Evolutionary conservation across 2,329 filamentous ascomycete genomes (phyloP), one percentile per base, ranked within the genome.

Genomic region (Epichloe scottii): DNA sequence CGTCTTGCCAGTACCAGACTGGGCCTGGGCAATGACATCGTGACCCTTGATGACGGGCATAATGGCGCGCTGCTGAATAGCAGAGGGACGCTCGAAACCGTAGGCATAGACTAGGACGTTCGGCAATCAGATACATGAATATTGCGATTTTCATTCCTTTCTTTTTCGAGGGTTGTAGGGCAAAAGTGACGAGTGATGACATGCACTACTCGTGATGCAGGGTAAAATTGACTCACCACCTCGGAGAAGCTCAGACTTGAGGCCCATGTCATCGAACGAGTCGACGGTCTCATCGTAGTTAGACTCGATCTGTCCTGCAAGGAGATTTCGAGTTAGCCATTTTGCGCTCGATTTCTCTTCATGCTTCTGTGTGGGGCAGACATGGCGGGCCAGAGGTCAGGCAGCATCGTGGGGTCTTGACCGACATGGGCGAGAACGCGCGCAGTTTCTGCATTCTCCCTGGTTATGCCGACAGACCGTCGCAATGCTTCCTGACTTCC

Each of bases 231-330:
- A 71, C 68, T 68, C 63, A 77, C 74, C 93, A 77, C 93, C 93
- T 76, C 93, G 89, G 70, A 98, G 89, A 68, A 98, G 87, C 80
- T 98, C 93, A 59, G 89, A 70, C 83, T 94, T 95, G 68, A 98
- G 82, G 76, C 84, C 85, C 93, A 98, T 98, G 66, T 90, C 81
- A 76, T 98, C 93, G 77, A 98, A 98, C 56, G 89, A 95, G 77
- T 98, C 94, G 74, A 93, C 91, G 67, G 91, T 90, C 82, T 97
- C 90, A 82, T 98, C 93, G 79, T 97, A 98, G 88, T 98, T 98
- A 71, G 90, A 95, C 82, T 98, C 94, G 81, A 98, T 98, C 79
- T 95, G 89, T 75, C 85, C 91, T 95, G 71, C 66, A 69, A 53
- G 30, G 42, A 21, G 11, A 53, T 55, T 41, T 51, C 63, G 41